phyloP scores from a whole-genome alignment of 345 rosid genomes.

The Melaleuca quinquenervia region DNA sequence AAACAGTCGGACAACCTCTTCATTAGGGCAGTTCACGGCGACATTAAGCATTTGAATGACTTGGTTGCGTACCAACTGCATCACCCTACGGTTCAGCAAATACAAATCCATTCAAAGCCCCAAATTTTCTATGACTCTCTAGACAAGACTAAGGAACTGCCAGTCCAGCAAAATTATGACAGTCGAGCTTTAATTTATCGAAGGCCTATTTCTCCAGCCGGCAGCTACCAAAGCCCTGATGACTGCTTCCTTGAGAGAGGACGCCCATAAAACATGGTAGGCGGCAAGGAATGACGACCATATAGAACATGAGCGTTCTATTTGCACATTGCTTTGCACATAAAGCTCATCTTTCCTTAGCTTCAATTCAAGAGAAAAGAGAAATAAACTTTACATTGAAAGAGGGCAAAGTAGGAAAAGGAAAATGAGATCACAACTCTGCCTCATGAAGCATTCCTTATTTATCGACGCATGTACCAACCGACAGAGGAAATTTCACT shows the following conservation, averaged over 20 bases:
- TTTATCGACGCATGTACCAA: not conserved
- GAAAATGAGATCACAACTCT: not conserved
- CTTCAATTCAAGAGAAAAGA: not conserved
- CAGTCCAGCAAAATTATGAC: not conserved
- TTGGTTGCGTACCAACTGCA: not conserved
- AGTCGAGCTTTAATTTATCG: not conserved
- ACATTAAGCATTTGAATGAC: not conserved
- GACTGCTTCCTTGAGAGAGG: not conserved
- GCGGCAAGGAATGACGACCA: not conserved
- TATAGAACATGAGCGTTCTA: not conserved
- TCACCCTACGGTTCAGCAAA: not conserved
- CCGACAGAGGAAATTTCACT: not conserved
- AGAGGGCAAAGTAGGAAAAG: not conserved
- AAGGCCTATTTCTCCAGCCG: not conserved
- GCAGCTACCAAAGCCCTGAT: not conserved
- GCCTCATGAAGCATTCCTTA: slow-evolving; percentile 8
- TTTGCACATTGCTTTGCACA: not conserved
- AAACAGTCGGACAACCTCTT: not conserved
- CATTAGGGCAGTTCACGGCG: not conserved
- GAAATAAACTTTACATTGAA: not conserved
- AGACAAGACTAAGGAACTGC: not conserved
- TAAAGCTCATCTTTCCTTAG: not conserved
- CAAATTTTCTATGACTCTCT: not conserved
- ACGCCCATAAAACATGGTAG: not conserved
- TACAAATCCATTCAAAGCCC: not conserved